Evolutionary conservation across 768 basidiomycete genomes (phyloP), one percentile per base, ranked within the genome.

Genomic region (Amanita jacksonii): DNA sequence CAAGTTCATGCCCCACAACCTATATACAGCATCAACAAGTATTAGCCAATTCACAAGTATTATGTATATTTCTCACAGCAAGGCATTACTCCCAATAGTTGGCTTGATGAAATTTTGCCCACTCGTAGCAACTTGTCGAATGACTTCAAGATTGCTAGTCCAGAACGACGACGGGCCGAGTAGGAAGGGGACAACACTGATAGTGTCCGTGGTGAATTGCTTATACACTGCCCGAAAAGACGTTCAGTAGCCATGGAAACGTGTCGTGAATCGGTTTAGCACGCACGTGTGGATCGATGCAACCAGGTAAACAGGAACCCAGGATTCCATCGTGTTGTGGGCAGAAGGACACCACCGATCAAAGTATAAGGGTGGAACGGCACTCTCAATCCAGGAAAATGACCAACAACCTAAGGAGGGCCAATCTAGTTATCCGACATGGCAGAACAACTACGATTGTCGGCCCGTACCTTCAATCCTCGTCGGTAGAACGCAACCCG

Each of bases 1-100:
- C 5, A 70, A 53, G 41, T 68, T 67, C 43, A 52, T 54, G 10
- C 66, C 67, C 52, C 61, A 66, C 16, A 64, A 43, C 9, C 56
- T 56, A 16, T 10, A 16, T 16, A 16, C 6, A 9, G 20, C 16
- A 27, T 35, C 16, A 38, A 13, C 22, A 16, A 15, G 32, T 9
- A 22, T n/a, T 25, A 5, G 41, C 16, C 23, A 20, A 12, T 6
- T n/a, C 22, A 13, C 15, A 12, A 18, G 12, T 42, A 15, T n/a
- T 9, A 30, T 35, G 24, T 18, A 27, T 33, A 45, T 23, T 18
- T 25, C 55, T 8, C 43, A 56, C 55, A 54, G 37, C 8, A 57
- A 34, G 5, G 49, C 51, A 19, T 27, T 19, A 9, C 50, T 52
- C n/a, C 41, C 50, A 28, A 34, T 40, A 18, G 36, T 37, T n/a